Evolutionary conservation across 1,284 basidiomycete genomes (phyloP).

Genomic region (Sporisorium exsertum): DNA sequence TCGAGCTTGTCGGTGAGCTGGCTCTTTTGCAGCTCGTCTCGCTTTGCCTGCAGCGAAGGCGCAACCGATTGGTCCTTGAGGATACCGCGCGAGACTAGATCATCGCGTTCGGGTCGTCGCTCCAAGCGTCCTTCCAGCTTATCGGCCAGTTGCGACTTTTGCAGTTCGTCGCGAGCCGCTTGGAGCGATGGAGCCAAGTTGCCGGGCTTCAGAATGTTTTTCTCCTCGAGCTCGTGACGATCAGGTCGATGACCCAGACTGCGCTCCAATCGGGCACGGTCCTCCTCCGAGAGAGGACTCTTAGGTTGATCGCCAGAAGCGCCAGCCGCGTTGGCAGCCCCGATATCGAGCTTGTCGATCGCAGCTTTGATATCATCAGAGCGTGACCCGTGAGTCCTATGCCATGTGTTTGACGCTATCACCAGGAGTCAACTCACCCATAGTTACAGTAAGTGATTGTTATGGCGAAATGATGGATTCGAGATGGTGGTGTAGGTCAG

Average conservation of each 20-base stretch:
- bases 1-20: constrained; percentile 53
- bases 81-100: constrained; percentile 53
- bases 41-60: constrained; percentile 77
- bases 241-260: constrained; percentile 75
- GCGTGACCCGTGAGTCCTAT: not conserved
- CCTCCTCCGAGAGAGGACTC: constrained; percentile 24
- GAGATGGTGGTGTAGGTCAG: not conserved
- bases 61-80: constrained; percentile 76
- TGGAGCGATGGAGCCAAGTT: constrained; percentile 58
- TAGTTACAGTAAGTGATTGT: not conserved
- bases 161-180: constrained; percentile 52
- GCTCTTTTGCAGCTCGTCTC: constrained; percentile 73
- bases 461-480: not conserved
- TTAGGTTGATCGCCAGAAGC: constrained; percentile 10
- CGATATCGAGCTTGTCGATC: constrained; percentile 24
- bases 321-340: constrained; percentile 23
- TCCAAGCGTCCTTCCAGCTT: constrained; percentile 55
- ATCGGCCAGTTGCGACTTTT: constrained; percentile 53
- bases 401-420: not conserved
- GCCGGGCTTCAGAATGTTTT: constrained; percentile 43
- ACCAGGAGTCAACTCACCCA: not conserved
- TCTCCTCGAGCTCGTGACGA: constrained; percentile 74
- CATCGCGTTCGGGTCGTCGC: constrained; percentile 53
- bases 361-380: constrained; percentile 4
- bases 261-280: constrained; percentile 73